Conservation (phyloP, 2,329 filamentous ascomycete species). For the Colletotrichum orchidophilum region DNA sequence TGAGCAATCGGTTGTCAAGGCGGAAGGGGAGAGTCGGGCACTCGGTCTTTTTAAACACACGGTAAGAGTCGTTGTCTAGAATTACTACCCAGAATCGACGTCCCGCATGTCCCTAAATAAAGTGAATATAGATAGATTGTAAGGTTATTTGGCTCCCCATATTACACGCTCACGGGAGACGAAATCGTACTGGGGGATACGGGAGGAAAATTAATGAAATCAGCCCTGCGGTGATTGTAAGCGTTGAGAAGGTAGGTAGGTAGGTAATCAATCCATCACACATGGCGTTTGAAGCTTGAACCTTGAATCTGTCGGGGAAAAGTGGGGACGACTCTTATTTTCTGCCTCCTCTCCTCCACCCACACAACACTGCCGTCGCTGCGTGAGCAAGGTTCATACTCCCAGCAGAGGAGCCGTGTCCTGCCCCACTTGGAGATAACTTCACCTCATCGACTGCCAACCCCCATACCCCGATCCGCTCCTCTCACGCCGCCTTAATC, state of each 20-base stretch:
- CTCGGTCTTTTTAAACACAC: not conserved
- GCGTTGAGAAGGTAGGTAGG: not conserved
- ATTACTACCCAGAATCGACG: not conserved
- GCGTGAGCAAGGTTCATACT: not conserved
- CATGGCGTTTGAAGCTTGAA: conserved; percentile 25
- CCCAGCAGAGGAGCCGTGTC: not conserved
- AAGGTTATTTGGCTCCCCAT: conserved; percentile 17
- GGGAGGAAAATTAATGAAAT: not conserved
- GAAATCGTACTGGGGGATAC: not conserved
- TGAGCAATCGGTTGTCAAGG: not conserved
- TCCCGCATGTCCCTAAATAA: not conserved
- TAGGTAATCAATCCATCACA: conserved; percentile 10
- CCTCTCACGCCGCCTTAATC: not conserved
- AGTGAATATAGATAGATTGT: conserved; percentile 12
- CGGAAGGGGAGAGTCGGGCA: not conserved
- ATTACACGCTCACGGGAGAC: conserved; percentile 18
- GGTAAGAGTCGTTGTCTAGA: not conserved
- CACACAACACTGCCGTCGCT: not conserved
- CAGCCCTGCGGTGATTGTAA: conserved; percentile 23
- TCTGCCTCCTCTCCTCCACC: not conserved
- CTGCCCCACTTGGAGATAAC: conserved; percentile 24
- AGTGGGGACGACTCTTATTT: conserved; percentile 7
- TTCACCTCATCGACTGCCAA: conserved; percentile 6
- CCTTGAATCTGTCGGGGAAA: conserved; percentile 22
- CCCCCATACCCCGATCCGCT: not conserved